Conservation (phyloP, 2,329 filamentous ascomycete species). For the Aureobasidium sp. region DNA sequence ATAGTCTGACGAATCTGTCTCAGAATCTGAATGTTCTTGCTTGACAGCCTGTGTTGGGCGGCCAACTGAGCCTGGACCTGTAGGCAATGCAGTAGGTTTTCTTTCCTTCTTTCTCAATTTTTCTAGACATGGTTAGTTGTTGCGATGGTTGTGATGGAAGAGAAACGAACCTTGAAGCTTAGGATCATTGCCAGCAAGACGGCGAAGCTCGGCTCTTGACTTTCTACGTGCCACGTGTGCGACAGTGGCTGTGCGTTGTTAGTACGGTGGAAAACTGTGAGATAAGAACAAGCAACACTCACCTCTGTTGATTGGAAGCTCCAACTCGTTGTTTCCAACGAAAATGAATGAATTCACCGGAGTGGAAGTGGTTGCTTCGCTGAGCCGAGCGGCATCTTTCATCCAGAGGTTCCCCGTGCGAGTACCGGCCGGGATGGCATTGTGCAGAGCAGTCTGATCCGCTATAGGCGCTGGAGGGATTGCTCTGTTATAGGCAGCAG, state of each 20-base stretch:
- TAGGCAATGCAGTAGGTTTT: conserved; percentile 15
- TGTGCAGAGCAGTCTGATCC: conserved; percentile 24
- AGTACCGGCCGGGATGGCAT: conserved; percentile 25
- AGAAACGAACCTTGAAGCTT: conserved; percentile 28
- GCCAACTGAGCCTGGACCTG: background rate
- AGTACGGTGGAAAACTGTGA: background rate
- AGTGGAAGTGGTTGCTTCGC: conserved; percentile 38
- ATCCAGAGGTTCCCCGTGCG: conserved; percentile 35
- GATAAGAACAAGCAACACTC: conserved; percentile 23
- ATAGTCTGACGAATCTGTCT: conserved; percentile 17
- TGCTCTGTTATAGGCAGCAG: background rate
- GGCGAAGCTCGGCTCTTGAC: conserved; percentile 41
- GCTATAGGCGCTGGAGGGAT: conserved; percentile 17
- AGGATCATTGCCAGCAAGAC: conserved; percentile 36
- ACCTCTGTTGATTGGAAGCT: conserved; percentile 40
- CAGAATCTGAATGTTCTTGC: conserved; percentile 10
- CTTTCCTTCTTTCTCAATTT: conserved; percentile 32
- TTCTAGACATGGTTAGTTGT: conserved; percentile 18
- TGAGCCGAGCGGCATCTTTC: conserved; percentile 35
- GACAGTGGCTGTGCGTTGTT: conserved; percentile 30
- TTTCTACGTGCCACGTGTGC: conserved; percentile 38
- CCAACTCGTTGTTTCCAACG: conserved; percentile 35
- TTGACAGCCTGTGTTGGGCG: conserved; percentile 14
- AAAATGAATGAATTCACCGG: conserved; percentile 39
- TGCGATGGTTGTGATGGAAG: background rate